These are phyloP conservation scores for Ganoderma sp. DNA, from an alignment of 1,284 basidiomycete genomes.

Conservation along the genomic window DNA sequence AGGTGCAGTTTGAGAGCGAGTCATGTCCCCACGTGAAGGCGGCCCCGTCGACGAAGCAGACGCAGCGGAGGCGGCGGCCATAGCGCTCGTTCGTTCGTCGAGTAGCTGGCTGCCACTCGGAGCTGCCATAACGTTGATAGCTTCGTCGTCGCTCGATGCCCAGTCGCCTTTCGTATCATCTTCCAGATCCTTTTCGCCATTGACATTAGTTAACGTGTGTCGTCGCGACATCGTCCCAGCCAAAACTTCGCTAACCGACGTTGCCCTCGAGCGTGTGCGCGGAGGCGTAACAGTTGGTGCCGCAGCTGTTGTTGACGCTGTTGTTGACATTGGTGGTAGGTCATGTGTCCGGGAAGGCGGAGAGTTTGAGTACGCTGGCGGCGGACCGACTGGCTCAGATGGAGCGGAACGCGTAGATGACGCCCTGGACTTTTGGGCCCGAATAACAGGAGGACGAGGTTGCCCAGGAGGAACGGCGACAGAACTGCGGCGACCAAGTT, in stretches of 20 bases:
- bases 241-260: slow-evolving; percentile 67
- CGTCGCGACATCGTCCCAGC: slow-evolving; percentile 47
- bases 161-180: slow-evolving; percentile 68
- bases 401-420: slow-evolving; percentile 35
- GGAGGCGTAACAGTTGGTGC: slow-evolving; percentile 38
- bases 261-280: slow-evolving; percentile 51
- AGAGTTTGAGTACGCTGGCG: slow-evolving; percentile 60
- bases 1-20: slow-evolving; percentile 39
- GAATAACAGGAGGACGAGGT: slow-evolving; percentile 31
- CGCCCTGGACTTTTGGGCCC: slow-evolving; percentile 33
- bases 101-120: slow-evolving; percentile 78
- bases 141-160: slow-evolving; percentile 81
- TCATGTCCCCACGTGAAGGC: slow-evolving; percentile 35
- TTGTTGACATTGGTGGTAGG: not conserved
- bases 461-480: slow-evolving; percentile 32
- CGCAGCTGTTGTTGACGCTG: not conserved
- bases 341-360: slow-evolving; percentile 32
- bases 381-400: slow-evolving; percentile 50
- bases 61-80: slow-evolving; percentile 44
- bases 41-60: slow-evolving; percentile 24
- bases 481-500: slow-evolving; percentile 32
- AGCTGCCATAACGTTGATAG: slow-evolving; percentile 78
- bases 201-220: slow-evolving; percentile 36
- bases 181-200: slow-evolving; percentile 42
- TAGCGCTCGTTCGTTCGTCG: slow-evolving; percentile 79